Percentiles rank a stretch among this genome's conserved stretches.
These are phyloP conservation scores for Candida xiaguanensis DNA, from an alignment of 805 yeast species.

Conservation along the genomic window DNA sequence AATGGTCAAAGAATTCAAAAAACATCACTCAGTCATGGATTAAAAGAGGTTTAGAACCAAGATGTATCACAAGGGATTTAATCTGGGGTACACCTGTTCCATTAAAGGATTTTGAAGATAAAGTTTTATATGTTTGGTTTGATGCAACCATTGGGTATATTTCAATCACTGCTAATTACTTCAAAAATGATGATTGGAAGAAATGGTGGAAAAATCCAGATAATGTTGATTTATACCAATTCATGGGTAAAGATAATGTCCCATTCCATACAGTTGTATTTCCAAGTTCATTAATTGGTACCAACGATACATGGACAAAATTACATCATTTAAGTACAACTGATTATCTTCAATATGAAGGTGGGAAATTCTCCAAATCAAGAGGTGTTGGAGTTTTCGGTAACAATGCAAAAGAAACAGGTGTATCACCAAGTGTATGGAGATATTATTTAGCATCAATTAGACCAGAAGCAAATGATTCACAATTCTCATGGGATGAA, in stretches of 20 bases:
- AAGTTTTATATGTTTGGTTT: slow-evolving; percentile 97
- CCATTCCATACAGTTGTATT: slow-evolving; percentile 98
- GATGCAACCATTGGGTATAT: slow-evolving; percentile 98
- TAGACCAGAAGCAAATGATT: slow-evolving; percentile 93
- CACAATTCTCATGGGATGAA: slow-evolving; percentile 97
- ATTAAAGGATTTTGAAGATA: slow-evolving; percentile 74
- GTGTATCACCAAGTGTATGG: slow-evolving; percentile 92
- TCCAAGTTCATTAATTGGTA: slow-evolving; percentile 91
- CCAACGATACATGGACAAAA: slow-evolving; percentile 85
- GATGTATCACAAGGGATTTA: slow-evolving; percentile 96
- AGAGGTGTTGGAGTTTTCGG: slow-evolving; percentile 98
- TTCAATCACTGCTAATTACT: slow-evolving; percentile 91
- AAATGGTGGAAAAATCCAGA: slow-evolving; percentile 97
- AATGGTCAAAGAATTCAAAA: slow-evolving; percentile 89
- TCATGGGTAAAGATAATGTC: slow-evolving; percentile 99
- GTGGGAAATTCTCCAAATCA: slow-evolving; percentile 97
- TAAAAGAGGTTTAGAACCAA: slow-evolving; percentile 85
- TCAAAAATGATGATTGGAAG: slow-evolving; percentile 58
- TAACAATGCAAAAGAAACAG: slow-evolving; percentile 92
- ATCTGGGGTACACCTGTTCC: slow-evolving; percentile 99
- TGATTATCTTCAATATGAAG: slow-evolving; percentile 95
- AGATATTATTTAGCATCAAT: slow-evolving; percentile 90
- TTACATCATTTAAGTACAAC: slow-evolving; percentile 90
- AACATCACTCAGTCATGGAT: slow-evolving; percentile 92
- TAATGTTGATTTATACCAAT: slow-evolving; percentile 83